These are phyloP conservation scores for Kuraishia molischiana DNA, from an alignment of 805 yeast genomes.

Conservation along the genomic window DNA sequence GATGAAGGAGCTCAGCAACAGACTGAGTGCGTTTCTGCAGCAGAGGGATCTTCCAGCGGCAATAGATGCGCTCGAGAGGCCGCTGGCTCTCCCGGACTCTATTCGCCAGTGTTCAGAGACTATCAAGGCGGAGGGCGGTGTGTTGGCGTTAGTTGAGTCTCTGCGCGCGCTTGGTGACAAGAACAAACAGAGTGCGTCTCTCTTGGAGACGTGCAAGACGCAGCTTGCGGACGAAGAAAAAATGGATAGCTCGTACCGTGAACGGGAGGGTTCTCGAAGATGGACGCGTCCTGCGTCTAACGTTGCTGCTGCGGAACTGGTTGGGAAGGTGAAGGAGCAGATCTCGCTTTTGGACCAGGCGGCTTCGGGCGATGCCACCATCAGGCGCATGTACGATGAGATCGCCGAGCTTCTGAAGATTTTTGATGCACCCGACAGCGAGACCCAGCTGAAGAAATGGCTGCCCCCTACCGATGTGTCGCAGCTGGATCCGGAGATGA, in stretches of 20 bases:
- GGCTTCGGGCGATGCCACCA: constrained; percentile 45
- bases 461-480: constrained; percentile 14
- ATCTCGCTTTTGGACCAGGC: constrained; percentile 47
- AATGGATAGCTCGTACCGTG: constrained; percentile 44
- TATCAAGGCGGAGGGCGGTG: constrained; percentile 44
- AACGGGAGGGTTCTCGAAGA: constrained; percentile 37
- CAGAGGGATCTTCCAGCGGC: constrained; percentile 50
- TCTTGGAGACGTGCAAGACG: constrained; percentile 35
- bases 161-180: constrained; percentile 35
- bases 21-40: constrained; percentile 32
- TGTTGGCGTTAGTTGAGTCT: constrained; percentile 26
- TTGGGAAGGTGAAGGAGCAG: constrained; percentile 31
- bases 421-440: constrained; percentile 25
- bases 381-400: constrained; percentile 34
- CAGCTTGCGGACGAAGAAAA: constrained; percentile 37
- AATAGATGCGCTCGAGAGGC: constrained; percentile 48
- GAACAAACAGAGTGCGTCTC: constrained; percentile 27
- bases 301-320: constrained; percentile 29
- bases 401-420: constrained; percentile 36
- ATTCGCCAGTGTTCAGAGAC: constrained; percentile 46
- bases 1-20: constrained; percentile 31
- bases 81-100: constrained; percentile 49
- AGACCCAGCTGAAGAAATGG: constrained; percentile 17
- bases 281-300: constrained; percentile 46
- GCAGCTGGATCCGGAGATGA: constrained; percentile 21